Evolutionary conservation across 2,329 filamentous ascomycete genomes (phyloP).

Genomic region (Graphium sp.): DNA sequence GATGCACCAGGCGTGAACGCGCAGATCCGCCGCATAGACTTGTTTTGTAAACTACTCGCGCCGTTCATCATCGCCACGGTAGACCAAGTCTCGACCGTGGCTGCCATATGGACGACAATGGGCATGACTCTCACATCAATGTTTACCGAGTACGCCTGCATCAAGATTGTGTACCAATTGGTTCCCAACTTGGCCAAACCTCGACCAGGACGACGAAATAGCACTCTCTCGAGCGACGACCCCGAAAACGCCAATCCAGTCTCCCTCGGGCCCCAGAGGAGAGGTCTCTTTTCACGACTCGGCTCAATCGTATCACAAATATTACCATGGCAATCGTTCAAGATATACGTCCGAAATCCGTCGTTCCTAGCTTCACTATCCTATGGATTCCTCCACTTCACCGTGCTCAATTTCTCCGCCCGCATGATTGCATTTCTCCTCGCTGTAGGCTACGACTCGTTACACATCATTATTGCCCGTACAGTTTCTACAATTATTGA

Average conservation of each 20-base stretch:
- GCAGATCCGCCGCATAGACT: conserved; percentile 44
- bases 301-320: too few relatives aligned
- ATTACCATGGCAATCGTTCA: too few relatives aligned
- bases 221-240: too few relatives aligned
- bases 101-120: conserved; percentile 30
- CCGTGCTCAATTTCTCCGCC: conserved; percentile 38
- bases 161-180: too few relatives aligned
- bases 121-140: conserved; percentile 31
- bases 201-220: too few relatives aligned
- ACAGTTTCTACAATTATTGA: conserved; percentile 36
- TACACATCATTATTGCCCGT: conserved; percentile 34
- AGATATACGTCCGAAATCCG: conserved; percentile 34
- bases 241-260: too few relatives aligned
- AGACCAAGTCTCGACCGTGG: conserved; percentile 25
- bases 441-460: conserved; percentile 29
- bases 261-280: too few relatives aligned
- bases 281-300: too few relatives aligned
- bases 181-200: too few relatives aligned
- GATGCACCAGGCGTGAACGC: conserved; percentile 27
- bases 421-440: conserved; percentile 51
- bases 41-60: conserved; percentile 39
- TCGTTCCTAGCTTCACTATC: conserved; percentile 45
- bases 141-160: conserved; percentile 32
- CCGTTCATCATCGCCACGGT: conserved; percentile 37
- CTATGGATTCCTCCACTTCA: conserved; percentile 42